Percentiles rank a stretch among this genome's conserved stretches.
Conservation (phyloP, 1,139 yeast genomes). For the Sugiyamaella novakii region DNA sequence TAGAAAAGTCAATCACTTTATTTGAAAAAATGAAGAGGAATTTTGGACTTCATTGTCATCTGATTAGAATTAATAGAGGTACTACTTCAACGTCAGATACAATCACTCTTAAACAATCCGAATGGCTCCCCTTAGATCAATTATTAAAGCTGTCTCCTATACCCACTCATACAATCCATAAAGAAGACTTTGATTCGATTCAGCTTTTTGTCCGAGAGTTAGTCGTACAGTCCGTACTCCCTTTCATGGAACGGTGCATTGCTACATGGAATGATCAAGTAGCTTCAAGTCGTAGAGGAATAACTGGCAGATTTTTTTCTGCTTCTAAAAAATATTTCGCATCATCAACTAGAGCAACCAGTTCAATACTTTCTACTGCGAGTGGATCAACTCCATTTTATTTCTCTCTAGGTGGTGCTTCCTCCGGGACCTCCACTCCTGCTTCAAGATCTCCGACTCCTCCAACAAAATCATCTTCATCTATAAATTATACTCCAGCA, state of each 20-base stretch:
- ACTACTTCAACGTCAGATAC: not conserved
- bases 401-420: slow-evolving; percentile 36
- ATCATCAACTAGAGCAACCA: slow-evolving; percentile 36
- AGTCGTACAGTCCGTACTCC: slow-evolving; percentile 60
- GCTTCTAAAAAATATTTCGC: slow-evolving; percentile 64
- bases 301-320: slow-evolving; percentile 72
- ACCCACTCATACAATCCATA: slow-evolving; percentile 31
- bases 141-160: not conserved
- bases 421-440: slow-evolving; percentile 23
- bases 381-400: slow-evolving; percentile 34
- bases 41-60: slow-evolving; percentile 43
- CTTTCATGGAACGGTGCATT: slow-evolving; percentile 77
- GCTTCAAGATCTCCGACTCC: slow-evolving; percentile 24
- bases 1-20: slow-evolving; percentile 37
- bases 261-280: slow-evolving; percentile 77
- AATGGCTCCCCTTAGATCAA: slow-evolving; percentile 2
- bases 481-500: slow-evolving; percentile 11
- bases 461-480: slow-evolving; percentile 21
- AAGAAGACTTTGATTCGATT: slow-evolving; percentile 47
- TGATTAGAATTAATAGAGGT: slow-evolving; percentile 34
- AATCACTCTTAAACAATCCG: not conserved
- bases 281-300: slow-evolving; percentile 67
- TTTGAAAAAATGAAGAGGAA: slow-evolving; percentile 43
- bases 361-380: slow-evolving; percentile 30
- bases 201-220: slow-evolving; percentile 54